A percentile compares a stretch with the other conserved stretches of the same genome.
These are phyloP conservation scores for Chytriomyces hyalinus DNA, from an alignment of 192 early-diverging fungal species.

Conservation along the genomic window DNA sequence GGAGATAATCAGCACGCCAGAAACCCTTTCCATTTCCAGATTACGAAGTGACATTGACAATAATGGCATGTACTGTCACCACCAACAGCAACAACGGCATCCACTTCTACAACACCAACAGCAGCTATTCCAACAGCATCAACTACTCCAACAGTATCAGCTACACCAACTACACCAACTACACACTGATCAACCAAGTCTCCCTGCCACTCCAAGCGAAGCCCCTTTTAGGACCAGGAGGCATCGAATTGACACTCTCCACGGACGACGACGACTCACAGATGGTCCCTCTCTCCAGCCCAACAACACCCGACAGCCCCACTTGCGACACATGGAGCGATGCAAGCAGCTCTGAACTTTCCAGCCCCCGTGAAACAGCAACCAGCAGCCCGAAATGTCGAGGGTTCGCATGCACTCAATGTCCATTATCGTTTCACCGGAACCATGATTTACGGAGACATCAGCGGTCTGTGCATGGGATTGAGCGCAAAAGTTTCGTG, in stretches of 20 bases:
- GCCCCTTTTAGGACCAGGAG: too few species aligned
- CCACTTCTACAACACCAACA: too few species aligned
- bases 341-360: not conserved
- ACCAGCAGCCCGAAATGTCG: not conserved
- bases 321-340: not conserved
- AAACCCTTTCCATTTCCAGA: too few species aligned
- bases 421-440: slow-evolving; percentile 1
- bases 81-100: too few species aligned
- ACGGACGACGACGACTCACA: not conserved
- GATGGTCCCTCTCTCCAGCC: not conserved
- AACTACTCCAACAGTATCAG: too few species aligned
- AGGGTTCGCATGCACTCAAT: not conserved
- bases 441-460: slow-evolving; percentile 20
- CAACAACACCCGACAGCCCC: not conserved
- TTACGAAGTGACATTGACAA: too few species aligned
- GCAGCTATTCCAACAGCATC: too few species aligned
- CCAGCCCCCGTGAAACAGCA: not conserved
- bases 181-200: too few species aligned
- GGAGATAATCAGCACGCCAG: too few species aligned
- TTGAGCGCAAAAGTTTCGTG: not conserved
- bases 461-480: slow-evolving; percentile 16
- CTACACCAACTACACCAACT: too few species aligned
- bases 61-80: too few species aligned
- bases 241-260: not conserved
- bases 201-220: too few species aligned